Evolutionary conservation across 2,329 filamentous ascomycete genomes (phyloP).

Genomic region (Sphaerulina populicola): DNA sequence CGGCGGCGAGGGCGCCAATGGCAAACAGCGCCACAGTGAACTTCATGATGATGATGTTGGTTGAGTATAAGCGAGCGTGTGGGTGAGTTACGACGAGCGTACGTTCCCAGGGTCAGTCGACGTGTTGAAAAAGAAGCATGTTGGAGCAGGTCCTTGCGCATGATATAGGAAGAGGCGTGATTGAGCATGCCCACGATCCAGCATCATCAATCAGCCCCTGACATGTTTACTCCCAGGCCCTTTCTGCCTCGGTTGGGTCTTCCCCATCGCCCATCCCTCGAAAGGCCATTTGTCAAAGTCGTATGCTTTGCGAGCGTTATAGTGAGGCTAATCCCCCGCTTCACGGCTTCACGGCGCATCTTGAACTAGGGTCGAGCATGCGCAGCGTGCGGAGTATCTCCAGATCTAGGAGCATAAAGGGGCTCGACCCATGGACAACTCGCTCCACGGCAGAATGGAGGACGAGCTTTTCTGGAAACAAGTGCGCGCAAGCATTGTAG

Average conservation of each 20-base stretch:
- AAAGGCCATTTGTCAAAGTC: constrained; percentile 2
- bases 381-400: constrained; percentile 1
- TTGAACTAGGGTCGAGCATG: neutral
- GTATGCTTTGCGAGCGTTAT: constrained; percentile 1
- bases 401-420: neutral
- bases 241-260: neutral
- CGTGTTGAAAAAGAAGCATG: neutral
- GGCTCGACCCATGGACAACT: constrained; percentile 6
- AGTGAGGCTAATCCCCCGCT: constrained; percentile 6
- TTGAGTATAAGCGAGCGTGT: constrained; percentile 1
- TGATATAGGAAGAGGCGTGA: constrained; percentile 1
- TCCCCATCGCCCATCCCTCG: neutral
- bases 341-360: neutral
- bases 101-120: constrained; percentile 1
- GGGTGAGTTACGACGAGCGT: neutral
- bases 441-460: neutral
- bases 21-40: constrained; percentile 13
- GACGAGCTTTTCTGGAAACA: neutral
- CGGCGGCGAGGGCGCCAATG: constrained; percentile 9
- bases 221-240: neutral
- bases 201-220: neutral
- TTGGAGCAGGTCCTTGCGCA: neutral
- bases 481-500: neutral
- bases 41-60: constrained; percentile 3
- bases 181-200: constrained; percentile 1